A percentile compares a stretch with the other conserved stretches of the same genome.
Evolutionary conservation across 768 basidiomycete species (phyloP).

Genomic region (Leccinellum albellum): DNA sequence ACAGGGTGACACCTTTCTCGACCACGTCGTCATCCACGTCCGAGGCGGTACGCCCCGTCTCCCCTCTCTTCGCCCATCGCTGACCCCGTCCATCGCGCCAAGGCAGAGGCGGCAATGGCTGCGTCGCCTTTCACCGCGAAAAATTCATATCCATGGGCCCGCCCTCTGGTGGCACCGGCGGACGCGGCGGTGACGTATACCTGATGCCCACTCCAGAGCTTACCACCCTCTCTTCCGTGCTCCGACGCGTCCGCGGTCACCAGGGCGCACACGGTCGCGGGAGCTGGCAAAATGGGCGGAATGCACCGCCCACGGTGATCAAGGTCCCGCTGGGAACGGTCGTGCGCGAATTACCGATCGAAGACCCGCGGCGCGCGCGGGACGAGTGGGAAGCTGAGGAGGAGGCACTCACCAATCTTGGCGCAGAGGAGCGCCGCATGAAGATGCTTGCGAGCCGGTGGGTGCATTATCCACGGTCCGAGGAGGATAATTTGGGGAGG

Average conservation of each 20-base stretch:
- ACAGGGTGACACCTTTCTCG: slow-evolving; percentile 77
- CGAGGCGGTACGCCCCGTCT: slow-evolving; percentile 55
- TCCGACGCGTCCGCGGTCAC: slow-evolving; percentile 62
- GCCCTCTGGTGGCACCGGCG: slow-evolving; percentile 92
- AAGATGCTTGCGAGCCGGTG: slow-evolving; percentile 65
- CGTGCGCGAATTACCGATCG: slow-evolving; percentile 66
- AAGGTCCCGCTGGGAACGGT: slow-evolving; percentile 89
- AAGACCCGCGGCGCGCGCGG: slow-evolving; percentile 60
- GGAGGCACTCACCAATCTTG: slow-evolving; percentile 49
- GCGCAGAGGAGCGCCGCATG: slow-evolving; percentile 42
- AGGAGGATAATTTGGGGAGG: slow-evolving; percentile 58
- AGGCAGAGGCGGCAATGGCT: slow-evolving; percentile 89
- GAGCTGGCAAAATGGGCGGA: slow-evolving; percentile 81
- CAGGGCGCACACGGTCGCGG: slow-evolving; percentile 76
- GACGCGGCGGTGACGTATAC: slow-evolving; percentile 84
- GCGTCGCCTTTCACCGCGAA: slow-evolving; percentile 90
- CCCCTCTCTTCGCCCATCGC: background rate
- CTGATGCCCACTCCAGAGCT: slow-evolving; percentile 74
- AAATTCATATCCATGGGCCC: slow-evolving; percentile 81
- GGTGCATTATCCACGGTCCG: slow-evolving; percentile 74
- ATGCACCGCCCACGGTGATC: slow-evolving; percentile 68
- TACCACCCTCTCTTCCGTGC: slow-evolving; percentile 71
- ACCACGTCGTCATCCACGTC: slow-evolving; percentile 76
- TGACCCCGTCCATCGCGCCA: slow-evolving; percentile 2
- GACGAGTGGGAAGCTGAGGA: slow-evolving; percentile 76